Conservation (phyloP, 768 basidiomycete genomes). For the Tricholoma hemisulphureum region DNA sequence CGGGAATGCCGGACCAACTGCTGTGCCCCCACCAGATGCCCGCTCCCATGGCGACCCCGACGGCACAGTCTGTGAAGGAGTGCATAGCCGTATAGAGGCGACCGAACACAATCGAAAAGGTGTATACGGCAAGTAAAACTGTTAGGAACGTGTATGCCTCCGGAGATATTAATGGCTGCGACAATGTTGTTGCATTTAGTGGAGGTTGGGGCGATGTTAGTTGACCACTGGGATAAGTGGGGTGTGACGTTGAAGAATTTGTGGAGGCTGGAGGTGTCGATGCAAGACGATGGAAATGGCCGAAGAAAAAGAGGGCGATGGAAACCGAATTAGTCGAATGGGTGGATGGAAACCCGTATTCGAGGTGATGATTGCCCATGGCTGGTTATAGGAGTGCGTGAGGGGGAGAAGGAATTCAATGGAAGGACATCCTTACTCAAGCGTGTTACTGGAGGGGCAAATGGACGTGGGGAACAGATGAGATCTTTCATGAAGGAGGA, state of each 20-base stretch:
- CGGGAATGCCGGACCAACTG: conserved; percentile 40
- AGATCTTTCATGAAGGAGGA: conserved; percentile 88
- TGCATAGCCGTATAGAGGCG: conserved; percentile 89
- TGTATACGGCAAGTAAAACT: conserved; percentile 53
- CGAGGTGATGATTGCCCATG: conserved; percentile 77
- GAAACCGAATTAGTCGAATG: conserved; percentile 91
- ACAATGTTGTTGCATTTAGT: conserved; percentile 13
- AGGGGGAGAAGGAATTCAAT: not conserved
- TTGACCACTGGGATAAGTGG: conserved; percentile 2
- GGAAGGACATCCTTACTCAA: conserved; percentile 54
- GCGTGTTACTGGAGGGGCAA: conserved; percentile 86
- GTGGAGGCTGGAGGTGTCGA: conserved; percentile 22
- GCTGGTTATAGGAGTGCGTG: conserved; percentile 37
- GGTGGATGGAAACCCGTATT: conserved; percentile 95
- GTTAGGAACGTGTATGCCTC: conserved; percentile 42
- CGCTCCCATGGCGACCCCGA: conserved; percentile 64
- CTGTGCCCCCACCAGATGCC: conserved; percentile 65
- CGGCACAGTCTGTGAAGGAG: conserved; percentile 70
- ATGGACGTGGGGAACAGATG: conserved; percentile 87
- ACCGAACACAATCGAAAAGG: conserved; percentile 72
- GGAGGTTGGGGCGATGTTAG: conserved; percentile 7
- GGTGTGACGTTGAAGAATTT: not conserved
- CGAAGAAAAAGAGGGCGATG: conserved; percentile 79
- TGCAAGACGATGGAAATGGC: conserved; percentile 55
- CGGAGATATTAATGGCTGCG: conserved; percentile 42